Conservation (phyloP, 78 protist genomes). For the Dictyostelium firmibasis region DNA sequence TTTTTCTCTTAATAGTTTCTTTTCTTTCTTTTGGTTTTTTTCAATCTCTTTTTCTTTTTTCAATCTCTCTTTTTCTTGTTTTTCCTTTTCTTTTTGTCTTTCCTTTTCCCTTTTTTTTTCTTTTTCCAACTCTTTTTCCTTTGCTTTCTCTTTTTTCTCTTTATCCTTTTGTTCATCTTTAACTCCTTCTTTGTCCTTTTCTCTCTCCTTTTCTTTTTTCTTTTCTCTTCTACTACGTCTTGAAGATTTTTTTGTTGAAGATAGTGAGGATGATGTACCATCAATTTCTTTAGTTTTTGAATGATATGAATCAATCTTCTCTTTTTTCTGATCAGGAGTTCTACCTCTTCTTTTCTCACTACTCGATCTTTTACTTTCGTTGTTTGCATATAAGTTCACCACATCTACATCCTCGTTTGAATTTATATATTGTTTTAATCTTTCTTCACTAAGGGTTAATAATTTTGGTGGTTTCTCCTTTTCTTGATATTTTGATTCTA, state of each 20-base stretch:
- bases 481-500: not conserved
- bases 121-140: not conserved
- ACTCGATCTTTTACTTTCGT: not conserved
- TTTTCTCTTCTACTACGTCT: not conserved
- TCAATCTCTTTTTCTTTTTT: not conserved
- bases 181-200: not conserved
- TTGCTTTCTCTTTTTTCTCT: not conserved
- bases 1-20: not conserved
- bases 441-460: not conserved
- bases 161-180: conserved; percentile 6
- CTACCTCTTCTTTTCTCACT: not conserved
- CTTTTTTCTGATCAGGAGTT: not conserved
- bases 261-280: not conserved
- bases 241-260: not conserved
- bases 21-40: not conserved
- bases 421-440: not conserved
- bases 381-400: not conserved
- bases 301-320: not conserved
- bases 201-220: not conserved
- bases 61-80: not conserved
- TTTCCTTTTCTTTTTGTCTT: not conserved
- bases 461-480: not conserved
- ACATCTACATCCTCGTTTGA: conserved; percentile 28
- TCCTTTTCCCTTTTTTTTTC: not conserved
- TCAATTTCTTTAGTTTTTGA: not conserved